Conservation (phyloP, 768 basidiomycete genomes). For the Lactarius sp. region DNA sequence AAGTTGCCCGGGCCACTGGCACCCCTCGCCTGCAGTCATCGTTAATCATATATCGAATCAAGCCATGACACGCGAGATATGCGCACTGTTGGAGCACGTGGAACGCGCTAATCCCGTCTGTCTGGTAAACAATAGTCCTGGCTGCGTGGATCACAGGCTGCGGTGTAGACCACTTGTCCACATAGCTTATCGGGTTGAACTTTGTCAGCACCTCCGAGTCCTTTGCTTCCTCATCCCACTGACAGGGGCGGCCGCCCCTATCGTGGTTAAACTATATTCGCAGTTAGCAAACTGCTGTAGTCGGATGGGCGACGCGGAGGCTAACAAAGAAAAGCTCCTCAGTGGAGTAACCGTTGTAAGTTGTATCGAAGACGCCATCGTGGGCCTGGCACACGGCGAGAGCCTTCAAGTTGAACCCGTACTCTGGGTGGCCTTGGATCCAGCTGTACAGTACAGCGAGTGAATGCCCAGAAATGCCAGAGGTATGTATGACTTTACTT, state of each 20-base stretch:
- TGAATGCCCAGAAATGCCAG: slow-evolving; percentile 8
- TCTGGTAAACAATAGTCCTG: slow-evolving; percentile 86
- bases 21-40: slow-evolving; percentile 50
- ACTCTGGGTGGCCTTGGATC: slow-evolving; percentile 94
- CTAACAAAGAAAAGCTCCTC: slow-evolving; percentile 93
- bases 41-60: not conserved
- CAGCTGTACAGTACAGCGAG: slow-evolving; percentile 47
- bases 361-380: slow-evolving; percentile 86
- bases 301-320: no score
- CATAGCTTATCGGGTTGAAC: slow-evolving; percentile 79
- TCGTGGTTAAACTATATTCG: no score
- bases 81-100: slow-evolving; percentile 80
- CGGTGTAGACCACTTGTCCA: slow-evolving; percentile 81
- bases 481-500: slow-evolving; percentile 44
- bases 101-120: slow-evolving; percentile 79
- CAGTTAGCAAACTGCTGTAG: no score
- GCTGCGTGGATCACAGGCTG: slow-evolving; percentile 81
- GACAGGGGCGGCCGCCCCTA: no score
- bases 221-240: slow-evolving; percentile 52
- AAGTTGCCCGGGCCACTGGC: no score
- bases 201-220: slow-evolving; percentile 55
- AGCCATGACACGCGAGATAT: not conserved
- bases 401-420: slow-evolving; percentile 84
- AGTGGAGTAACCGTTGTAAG: slow-evolving; percentile 77
- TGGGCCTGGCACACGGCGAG: slow-evolving; percentile 76